Evolutionary conservation across 768 basidiomycete genomes (phyloP), one percentile per base, ranked within the genome.

Genomic region (Xerocomellus chrysenteron): DNA sequence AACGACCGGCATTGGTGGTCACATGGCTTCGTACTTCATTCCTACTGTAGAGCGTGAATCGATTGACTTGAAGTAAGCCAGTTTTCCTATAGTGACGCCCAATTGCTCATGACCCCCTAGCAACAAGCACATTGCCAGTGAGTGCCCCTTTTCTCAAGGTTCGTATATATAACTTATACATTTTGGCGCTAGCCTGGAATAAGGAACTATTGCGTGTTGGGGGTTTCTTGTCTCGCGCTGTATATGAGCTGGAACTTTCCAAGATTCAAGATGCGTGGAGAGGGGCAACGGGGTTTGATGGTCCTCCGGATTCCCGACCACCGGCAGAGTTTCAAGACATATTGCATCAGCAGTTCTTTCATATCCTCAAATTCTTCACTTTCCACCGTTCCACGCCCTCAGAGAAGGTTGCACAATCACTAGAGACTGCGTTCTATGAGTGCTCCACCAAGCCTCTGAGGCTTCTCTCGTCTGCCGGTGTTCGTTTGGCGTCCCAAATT

Each of bases 361-460:
- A 86, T 79, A 14, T 91, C 87, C 16, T 88, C 87, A 74, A 81
- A 85, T 86, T 65, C 30, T 61, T 61, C 41, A 35, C 54, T 2
- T 59, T 61, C 5, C 21, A 53, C 10, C 28, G 35, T 39, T 61
- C 60, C 37, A 94, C 94, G 0, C 95, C 96, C 1, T 91, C 89
- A 0, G 65, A 82, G 1, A 81, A 88, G 37, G 90, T 97, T 24
- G 85, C 91, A 0, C 73, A 69, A 16, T 70, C 82, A 17, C 79
- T 95, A 47, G 86, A 90, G 65, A 71, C 76, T 0, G 84, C 88
- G 1, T 97, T 97, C 74, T 97, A 94, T 68, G 69, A 75, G 0
- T 90, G 87, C 59, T 76, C 79, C 5, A 16, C n/a, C 1, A 8
- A 1, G 2, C 30, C 50, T 8, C 9, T 41, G 4, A 32, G 30